Base-by-base conservation (phyloP, 371 early-diverging fungal species). In the Blastocladiella emersonii region DNA sequence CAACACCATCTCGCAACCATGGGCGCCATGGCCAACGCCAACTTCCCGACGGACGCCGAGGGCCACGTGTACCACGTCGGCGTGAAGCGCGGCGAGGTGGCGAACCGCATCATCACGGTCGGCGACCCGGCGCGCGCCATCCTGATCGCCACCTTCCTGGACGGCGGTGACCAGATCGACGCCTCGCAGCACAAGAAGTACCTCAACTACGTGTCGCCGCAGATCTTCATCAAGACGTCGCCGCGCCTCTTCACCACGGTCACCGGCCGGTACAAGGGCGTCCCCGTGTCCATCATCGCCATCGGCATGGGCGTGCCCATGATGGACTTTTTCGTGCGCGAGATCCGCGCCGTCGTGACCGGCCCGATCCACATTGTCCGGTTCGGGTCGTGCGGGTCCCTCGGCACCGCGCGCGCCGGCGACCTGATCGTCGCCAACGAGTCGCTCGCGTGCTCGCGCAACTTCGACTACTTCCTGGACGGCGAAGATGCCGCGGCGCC, bases 301-400 rank as follows among this genome's bases (percentile, higher is more conserved):
- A 96, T 94, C 61, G 89, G 89, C 34, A 86, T 85, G 87, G 95
- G 96, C 43, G 72, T 81, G 15, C 70, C 88, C 3, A 93, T 92
- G 91, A 90, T 92, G 88, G 96, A 95, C 71, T 91, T 95, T 66
- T 86, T 95, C 66, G 84, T 96, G 21, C 82, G 97, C 34, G 97
- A 96, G 71, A 78, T 84, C 34, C 82, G 97, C 48, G 89, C 89
- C 36, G 85, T 90, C 43, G 87, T 88, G 1, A 74, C 83, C 35
- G 97, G 97, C 1, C 86, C 88, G 8, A 69, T 96, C 73, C 70
- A 78, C 25, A 86, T 96, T 37, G 78, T 92, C 61, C 78, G 96
- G 39, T 83, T 95, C 69, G 97, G 97, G 0, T 89, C 92, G 4
- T 95, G 95, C 70, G 97, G 97, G 3, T 80, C 87, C 30, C 73